Evolutionary conservation across 2,329 filamentous ascomycete species (phyloP).

Genomic region (Pyrenochaeta sp.): DNA sequence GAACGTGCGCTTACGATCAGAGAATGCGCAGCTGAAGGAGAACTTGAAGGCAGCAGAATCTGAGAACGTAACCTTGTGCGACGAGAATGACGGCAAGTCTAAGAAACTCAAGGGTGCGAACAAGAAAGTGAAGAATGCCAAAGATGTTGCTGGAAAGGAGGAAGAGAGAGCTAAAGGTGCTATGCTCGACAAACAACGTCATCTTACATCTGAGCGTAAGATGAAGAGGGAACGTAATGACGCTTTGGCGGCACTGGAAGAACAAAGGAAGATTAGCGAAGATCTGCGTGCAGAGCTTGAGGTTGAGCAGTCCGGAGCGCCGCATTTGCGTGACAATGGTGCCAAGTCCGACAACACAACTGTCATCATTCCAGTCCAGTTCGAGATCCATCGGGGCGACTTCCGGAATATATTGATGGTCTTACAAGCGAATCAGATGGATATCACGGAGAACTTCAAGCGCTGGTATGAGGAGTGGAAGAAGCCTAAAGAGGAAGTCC

Average conservation of each 20-base stretch:
- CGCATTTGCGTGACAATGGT: slow-evolving; percentile 22
- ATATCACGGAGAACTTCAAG: slow-evolving; percentile 8
- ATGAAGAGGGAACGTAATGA: slow-evolving; percentile 28
- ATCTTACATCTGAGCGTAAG: slow-evolving; percentile 17
- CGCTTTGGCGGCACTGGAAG: slow-evolving; percentile 14
- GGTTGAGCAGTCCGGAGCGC: slow-evolving; percentile 18
- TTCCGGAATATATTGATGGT: neutral
- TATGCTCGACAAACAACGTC: slow-evolving; percentile 19
- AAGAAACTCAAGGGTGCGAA: slow-evolving; percentile 26
- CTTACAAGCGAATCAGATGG: too few relatives aligned
- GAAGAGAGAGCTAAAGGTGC: slow-evolving; percentile 28
- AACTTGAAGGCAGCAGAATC: slow-evolving; percentile 11
- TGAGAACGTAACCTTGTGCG: slow-evolving; percentile 11
- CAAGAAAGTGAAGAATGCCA: slow-evolving; percentile 27
- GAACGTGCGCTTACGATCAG: slow-evolving; percentile 9
- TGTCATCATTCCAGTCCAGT: slow-evolving; percentile 20
- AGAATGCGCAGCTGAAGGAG: slow-evolving; percentile 18
- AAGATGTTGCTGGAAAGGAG: slow-evolving; percentile 20
- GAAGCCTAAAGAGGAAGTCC: slow-evolving; percentile 6
- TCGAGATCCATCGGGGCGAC: slow-evolving; percentile 19
- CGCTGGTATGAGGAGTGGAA: slow-evolving; percentile 23
- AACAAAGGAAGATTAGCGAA: slow-evolving; percentile 18
- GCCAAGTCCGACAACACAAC: slow-evolving; percentile 12
- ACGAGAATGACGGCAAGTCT: slow-evolving; percentile 18
- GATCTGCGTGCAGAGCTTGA: slow-evolving; percentile 19